Percentiles rank a stretch among this genome's conserved stretches.
These are phyloP conservation scores for Saccharomycopsis fibuligera DNA, from an alignment of 805 yeast species.

Conservation along the genomic window DNA sequence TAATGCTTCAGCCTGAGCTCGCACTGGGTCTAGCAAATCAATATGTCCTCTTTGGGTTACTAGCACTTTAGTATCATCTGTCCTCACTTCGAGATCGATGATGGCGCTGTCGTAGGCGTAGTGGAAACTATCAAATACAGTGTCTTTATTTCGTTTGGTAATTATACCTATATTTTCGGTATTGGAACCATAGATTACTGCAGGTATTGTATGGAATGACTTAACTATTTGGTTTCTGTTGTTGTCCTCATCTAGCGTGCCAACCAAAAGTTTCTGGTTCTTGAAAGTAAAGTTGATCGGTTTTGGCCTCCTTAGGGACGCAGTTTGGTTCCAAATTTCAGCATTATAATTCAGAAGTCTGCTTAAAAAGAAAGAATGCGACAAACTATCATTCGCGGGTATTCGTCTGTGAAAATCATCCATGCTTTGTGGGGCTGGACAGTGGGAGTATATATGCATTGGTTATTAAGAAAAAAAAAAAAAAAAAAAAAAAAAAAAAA, in stretches of 20 bases:
- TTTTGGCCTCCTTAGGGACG: too few species aligned
- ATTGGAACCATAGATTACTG: neutral
- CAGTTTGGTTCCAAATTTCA: too few species aligned
- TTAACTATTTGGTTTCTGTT: neutral
- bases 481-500: too few species aligned
- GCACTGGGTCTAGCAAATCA: slow-evolving; percentile 1
- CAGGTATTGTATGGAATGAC: neutral
- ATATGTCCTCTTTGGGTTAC: slow-evolving; percentile 2
- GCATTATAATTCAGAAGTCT: too few species aligned
- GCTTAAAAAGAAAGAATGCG: too few species aligned
- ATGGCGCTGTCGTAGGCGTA: neutral
- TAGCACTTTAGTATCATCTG: neutral
- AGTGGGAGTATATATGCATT: neutral
- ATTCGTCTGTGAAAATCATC: too few species aligned
- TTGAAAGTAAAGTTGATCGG: neutral
- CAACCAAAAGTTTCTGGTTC: neutral
- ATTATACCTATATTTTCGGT: neutral
- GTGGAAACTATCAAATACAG: neutral
- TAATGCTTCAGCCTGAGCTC: neutral
- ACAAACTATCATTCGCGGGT: too few species aligned
- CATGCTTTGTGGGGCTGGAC: too few species aligned
- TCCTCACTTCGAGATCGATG: slow-evolving; percentile 4
- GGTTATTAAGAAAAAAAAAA: neutral
- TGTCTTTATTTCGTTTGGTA: neutral
- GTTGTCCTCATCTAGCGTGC: too few species aligned